Percentiles rank a stretch among this genome's conserved stretches.
Conservation (phyloP, 2,329 filamentous ascomycete genomes). For the Ophiostoma montium region DNA sequence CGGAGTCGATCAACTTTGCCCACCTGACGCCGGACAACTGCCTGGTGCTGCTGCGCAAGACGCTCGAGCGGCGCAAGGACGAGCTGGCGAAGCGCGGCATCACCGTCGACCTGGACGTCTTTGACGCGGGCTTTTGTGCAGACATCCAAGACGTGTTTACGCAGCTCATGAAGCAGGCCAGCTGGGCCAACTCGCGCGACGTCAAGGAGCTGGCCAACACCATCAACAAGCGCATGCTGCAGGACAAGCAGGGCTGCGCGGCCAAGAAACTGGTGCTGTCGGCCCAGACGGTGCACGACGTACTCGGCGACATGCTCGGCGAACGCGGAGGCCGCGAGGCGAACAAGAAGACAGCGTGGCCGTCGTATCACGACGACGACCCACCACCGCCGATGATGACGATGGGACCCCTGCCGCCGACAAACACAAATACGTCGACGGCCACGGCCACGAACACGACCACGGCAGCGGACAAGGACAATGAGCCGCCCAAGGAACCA, state of each 20-base stretch:
- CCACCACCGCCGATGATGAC: neutral
- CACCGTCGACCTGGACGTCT: conserved; percentile 15
- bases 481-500: neutral
- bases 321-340: neutral
- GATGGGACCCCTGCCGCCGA: neutral
- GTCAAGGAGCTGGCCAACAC: conserved; percentile 37
- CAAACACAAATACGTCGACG: neutral
- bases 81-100: conserved; percentile 1
- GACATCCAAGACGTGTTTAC: conserved; percentile 23
- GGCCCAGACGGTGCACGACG: conserved; percentile 9
- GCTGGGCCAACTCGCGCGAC: conserved; percentile 52
- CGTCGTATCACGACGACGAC: neutral
- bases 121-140: conserved; percentile 13
- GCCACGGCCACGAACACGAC: no score
- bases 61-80: conserved; percentile 15
- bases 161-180: conserved; percentile 25
- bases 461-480: neutral
- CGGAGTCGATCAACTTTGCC: conserved; percentile 43
- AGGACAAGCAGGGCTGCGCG: conserved; percentile 17
- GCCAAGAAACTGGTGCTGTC: conserved; percentile 5
- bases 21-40: conserved; percentile 29
- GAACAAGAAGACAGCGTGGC: neutral
- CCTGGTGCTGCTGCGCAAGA: conserved; percentile 26
- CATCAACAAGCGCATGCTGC: conserved; percentile 31
- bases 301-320: conserved; percentile 9